These are phyloP conservation scores for Geoglossum cookeanum DNA, from an alignment of 2,329 filamentous ascomycete genomes.

Conservation along the genomic window DNA sequence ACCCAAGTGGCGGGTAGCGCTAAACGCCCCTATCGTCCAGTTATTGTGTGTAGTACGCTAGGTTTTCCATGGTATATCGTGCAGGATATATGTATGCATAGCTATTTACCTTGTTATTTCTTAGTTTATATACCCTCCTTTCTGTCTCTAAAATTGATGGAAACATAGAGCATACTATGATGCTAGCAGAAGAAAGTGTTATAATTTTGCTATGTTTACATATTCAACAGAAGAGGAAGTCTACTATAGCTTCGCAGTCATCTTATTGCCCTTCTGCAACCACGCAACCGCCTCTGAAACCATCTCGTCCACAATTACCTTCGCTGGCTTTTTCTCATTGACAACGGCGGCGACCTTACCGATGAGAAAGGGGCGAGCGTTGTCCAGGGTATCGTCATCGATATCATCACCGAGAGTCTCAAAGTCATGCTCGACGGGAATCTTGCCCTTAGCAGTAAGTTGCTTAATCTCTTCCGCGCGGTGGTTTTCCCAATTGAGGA, in stretches of 20 bases:
- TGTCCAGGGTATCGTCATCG: conserved; percentile 76
- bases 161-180: too few relatives aligned
- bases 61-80: too few relatives aligned
- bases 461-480: conserved; percentile 79
- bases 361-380: conserved; percentile 84
- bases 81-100: too few relatives aligned
- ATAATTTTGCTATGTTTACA: too few relatives aligned
- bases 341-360: conserved; percentile 90
- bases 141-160: too few relatives aligned
- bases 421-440: conserved; percentile 87
- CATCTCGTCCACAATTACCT: conserved; percentile 86
- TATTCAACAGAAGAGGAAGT: background rate
- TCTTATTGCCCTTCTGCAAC: conserved; percentile 47
- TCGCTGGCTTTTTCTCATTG: conserved; percentile 80
- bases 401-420: conserved; percentile 52
- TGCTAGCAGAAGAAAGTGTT: too few relatives aligned
- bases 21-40: too few relatives aligned
- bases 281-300: conserved; percentile 59
- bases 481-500: conserved; percentile 90
- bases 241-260: conserved; percentile 45
- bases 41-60: too few relatives aligned
- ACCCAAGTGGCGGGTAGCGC: too few relatives aligned
- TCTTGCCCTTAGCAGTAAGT: conserved; percentile 69
- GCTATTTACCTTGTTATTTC: too few relatives aligned
- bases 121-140: too few relatives aligned